A percentile compares a stretch with the other conserved stretches of the same genome.
Evolutionary conservation across 768 basidiomycete species (phyloP).

Genomic region (Mycena maculata): DNA sequence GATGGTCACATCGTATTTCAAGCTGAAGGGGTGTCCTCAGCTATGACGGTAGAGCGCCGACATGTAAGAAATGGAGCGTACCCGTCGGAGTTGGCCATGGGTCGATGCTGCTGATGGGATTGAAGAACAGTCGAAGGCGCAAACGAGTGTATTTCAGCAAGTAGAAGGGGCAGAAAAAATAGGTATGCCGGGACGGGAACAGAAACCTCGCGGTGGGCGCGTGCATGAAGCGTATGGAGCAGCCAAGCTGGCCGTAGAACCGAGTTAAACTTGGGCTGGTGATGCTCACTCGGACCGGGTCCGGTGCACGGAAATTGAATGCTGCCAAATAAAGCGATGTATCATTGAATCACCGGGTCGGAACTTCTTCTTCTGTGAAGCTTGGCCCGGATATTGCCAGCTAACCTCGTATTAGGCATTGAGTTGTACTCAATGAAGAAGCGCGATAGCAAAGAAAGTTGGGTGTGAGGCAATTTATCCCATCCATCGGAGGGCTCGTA

Average conservation of each 20-base stretch:
- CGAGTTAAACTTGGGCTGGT: conserved; percentile 26
- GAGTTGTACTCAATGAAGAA: background rate
- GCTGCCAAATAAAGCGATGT: background rate
- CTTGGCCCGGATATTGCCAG: conserved; percentile 12
- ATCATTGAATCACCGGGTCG: conserved; percentile 5
- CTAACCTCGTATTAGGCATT: background rate
- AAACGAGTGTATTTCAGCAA: background rate
- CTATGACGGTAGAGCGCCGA: background rate
- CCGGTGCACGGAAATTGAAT: conserved; percentile 25
- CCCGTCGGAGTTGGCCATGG: conserved; percentile 14
- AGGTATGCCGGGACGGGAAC: conserved; percentile 1
- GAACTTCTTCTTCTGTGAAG: conserved; percentile 7
- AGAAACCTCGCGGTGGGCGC: conserved; percentile 23
- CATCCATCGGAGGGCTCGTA: background rate
- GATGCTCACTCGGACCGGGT: conserved; percentile 22
- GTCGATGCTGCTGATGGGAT: background rate
- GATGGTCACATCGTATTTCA: conserved; percentile 28
- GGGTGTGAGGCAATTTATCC: background rate
- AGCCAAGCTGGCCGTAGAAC: conserved; percentile 12
- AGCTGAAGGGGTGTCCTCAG: background rate
- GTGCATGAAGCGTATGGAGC: conserved; percentile 24
- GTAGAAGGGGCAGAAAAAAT: conserved; percentile 25
- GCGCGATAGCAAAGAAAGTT: conserved; percentile 4
- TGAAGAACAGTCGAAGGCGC: background rate
- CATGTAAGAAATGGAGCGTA: conserved; percentile 1